These are phyloP conservation scores for Potentilla sterilis DNA, from an alignment of 306 rosid genomes.

Conservation along the genomic window DNA sequence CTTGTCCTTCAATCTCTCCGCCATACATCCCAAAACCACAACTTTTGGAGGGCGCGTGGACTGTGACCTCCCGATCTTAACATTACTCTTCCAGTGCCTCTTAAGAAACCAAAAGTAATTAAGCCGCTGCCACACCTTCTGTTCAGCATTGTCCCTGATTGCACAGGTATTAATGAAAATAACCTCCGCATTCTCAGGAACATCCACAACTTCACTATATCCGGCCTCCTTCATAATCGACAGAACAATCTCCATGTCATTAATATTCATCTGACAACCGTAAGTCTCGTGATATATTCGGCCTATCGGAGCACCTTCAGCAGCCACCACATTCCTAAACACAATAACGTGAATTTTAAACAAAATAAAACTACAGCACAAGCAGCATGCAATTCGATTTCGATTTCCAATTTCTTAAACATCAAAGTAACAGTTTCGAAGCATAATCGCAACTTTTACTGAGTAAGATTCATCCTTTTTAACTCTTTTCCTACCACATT, in stretches of 20 bases:
- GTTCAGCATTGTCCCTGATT: slow-evolving; percentile 96
- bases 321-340: slow-evolving; percentile 46
- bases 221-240: slow-evolving; percentile 90
- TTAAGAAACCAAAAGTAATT: slow-evolving; percentile 99
- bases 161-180: slow-evolving; percentile 97
- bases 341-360: not conserved
- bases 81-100: slow-evolving; percentile 88
- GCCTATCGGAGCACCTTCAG: slow-evolving; percentile 56
- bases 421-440: not conserved
- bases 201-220: slow-evolving; percentile 62
- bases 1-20: slow-evolving; percentile 95
- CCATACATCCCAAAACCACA: slow-evolving; percentile 98
- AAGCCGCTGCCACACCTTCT: slow-evolving; percentile 98
- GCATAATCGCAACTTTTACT: not conserved
- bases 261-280: slow-evolving; percentile 96
- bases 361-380: not conserved
- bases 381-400: not conserved
- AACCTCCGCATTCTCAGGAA: slow-evolving; percentile 86
- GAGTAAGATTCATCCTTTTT: not conserved
- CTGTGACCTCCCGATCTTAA: slow-evolving; percentile 68
- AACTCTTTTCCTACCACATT: not conserved
- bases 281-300: slow-evolving; percentile 96
- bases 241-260: slow-evolving; percentile 92
- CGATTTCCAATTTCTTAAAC: not conserved
- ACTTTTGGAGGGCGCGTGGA: slow-evolving; percentile 81